Base-by-base conservation (phyloP, 164 flowering plant species). In the Tinospora cordifolia region DNA sequence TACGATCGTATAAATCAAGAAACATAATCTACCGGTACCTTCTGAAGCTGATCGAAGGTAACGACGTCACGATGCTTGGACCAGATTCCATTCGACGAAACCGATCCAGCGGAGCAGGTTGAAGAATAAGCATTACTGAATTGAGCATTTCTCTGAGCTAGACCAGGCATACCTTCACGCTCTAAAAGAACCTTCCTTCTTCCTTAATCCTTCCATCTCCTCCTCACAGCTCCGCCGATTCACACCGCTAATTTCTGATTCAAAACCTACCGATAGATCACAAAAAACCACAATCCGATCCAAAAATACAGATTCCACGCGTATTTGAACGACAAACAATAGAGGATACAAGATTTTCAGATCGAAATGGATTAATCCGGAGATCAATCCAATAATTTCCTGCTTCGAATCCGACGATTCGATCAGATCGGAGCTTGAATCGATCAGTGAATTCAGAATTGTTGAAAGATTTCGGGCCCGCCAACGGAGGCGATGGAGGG, bases 1-100 rank as follows among this genome's bases (percentile, higher is more conserved):
- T 38, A 70, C 30, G 13, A 68, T 51, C 47, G 15, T 57, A 58
- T 6, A 38, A 73, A 26, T 8, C 51, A 62, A 72, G 57, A n/a
- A n/a, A 68, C 8, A 19, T n/a, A 65, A 65, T 14, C 8, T 34
- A 44, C 11, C 15, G 72, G 21, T 77, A 94, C 99, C 97, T 94
- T 92, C 82, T 90, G 92, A 71, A 94, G 93, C 84, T 87, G 96
- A 83, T 87, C 86, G 76, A 78, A 85, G 83, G 87, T 79, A 70
- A 94, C 78, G 71, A 84, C 89, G 59, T 83, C 90, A n/a, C 84
- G 79, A 59, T 87, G 87, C 76, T 86, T 88, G 11, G 99, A 88
- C 97, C 99, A 90, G 80, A 91, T 87, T 12, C 89, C 95, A 68
- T 84, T 79, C 12, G 72, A 68, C 14, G 86, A 81, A 67, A 81